Base-by-base conservation (phyloP, 176 grass and related monocot genomes). In the Stipa capillata region DNA sequence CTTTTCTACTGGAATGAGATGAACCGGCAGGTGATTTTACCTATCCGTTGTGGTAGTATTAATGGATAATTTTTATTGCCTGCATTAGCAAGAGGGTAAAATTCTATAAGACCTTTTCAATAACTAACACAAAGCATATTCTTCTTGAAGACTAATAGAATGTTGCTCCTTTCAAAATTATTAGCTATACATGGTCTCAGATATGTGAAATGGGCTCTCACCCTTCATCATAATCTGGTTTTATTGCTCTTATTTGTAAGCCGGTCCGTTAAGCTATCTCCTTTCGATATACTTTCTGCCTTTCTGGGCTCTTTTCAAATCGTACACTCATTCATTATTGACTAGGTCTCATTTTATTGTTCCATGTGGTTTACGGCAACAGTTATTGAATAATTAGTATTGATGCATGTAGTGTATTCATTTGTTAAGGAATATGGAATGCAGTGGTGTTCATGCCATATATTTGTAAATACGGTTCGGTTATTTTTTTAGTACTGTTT, bases 1-100 rank as follows among this genome's bases (percentile, higher is more conserved):
- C 91, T 97, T 88, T 97, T 97, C 87, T 87, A 88, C 43, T 97
- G 94, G 94, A 94, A 93, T 85, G 67, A 88, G 77, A 92, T 97
- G 84, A 91, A 97, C 44, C 86, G 91, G 43, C 90, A 97, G 91
- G 94, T 97, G 33, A 73, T 72, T 77, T 57, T 74, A 73, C 68
- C 40, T 44, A 68, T 57, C 24, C 15, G 10, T 3, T 43, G 8
- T 3, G 10, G 12, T 88, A 65, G 5, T 65, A 65, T 73, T 71
- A 55, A 57, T 27, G 9, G 31, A 47, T 39, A 21, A 8, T 23
- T 86, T 75, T 31, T 81, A n/a, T 39, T 54, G 8, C 49, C 23
- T 24, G 11, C 54, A 52, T 13, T 43, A 42, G 21, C 2, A 4
- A 10, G 32, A 59, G 56, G 56, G 56, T 59, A 29, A 37, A 62